Percentiles rank a stretch among this genome's conserved stretches.
phyloP scores from a whole-genome alignment of 805 yeast species.

The Candida nemodendra region DNA sequence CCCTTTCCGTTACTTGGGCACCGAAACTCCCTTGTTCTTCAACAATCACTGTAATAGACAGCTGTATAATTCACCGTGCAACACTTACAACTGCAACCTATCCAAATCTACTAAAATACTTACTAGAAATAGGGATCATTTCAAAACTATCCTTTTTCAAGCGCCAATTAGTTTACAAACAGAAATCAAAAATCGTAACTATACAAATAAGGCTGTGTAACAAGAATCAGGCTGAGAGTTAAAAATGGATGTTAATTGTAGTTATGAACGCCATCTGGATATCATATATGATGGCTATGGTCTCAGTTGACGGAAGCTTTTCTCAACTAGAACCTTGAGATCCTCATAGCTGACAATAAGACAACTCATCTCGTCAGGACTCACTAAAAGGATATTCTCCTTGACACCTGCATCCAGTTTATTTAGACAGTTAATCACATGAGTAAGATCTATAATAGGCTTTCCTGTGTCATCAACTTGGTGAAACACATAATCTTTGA shows the following conservation, averaged over 20 bases:
- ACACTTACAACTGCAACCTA: too few species aligned
- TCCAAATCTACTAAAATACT: too few species aligned
- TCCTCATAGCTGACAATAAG: constrained; percentile 84
- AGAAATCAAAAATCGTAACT: too few species aligned
- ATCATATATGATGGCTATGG: constrained; percentile 8
- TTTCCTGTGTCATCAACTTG: constrained; percentile 75
- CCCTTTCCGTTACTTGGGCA: too few species aligned
- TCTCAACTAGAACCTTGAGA: constrained; percentile 66
- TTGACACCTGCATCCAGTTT: constrained; percentile 91
- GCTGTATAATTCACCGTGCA: too few species aligned
- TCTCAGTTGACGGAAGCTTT: constrained; percentile 55
- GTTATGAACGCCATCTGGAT: not conserved
- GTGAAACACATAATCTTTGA: constrained; percentile 83
- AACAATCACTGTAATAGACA: too few species aligned
- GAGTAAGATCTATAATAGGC: constrained; percentile 78
- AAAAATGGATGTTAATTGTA: constrained; percentile 16
- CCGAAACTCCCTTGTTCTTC: too few species aligned
- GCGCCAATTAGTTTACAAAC: not conserved
- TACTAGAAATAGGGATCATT: constrained; percentile 20
- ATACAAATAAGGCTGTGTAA: not conserved
- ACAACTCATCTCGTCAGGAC: constrained; percentile 83
- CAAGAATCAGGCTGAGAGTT: constrained; percentile 3
- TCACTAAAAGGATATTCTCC: constrained; percentile 76
- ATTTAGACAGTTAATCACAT: constrained; percentile 75
- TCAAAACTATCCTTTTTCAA: not conserved